Evolutionary conservation across 345 rosid species (phyloP).

Genomic region (Hibiscus mutabilis): DNA sequence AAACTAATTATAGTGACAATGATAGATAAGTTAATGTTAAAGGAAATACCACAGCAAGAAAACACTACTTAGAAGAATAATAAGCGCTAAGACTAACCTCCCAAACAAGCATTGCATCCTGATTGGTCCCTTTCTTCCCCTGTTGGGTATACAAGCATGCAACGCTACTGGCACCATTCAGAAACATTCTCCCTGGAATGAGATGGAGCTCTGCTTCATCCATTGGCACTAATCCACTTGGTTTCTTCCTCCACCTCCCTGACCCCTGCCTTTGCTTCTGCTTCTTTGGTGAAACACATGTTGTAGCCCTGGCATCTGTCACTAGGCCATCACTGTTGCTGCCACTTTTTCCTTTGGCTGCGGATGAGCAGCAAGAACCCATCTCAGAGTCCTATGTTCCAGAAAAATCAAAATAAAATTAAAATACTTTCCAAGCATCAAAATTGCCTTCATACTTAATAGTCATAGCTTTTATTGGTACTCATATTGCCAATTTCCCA

Average conservation of each 20-base stretch:
- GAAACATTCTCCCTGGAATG: slow-evolving; percentile 48
- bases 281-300: slow-evolving; percentile 17
- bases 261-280: slow-evolving; percentile 24
- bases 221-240: slow-evolving; percentile 26
- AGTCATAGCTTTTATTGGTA: background rate
- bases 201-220: slow-evolving; percentile 37
- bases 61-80: background rate
- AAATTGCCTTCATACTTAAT: background rate
- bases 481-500: background rate
- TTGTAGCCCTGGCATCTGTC: slow-evolving; percentile 18
- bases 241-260: slow-evolving; percentile 47
- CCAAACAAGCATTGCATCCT: slow-evolving; percentile 95
- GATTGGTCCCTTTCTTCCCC: slow-evolving; percentile 95
- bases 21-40: background rate
- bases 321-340: slow-evolving; percentile 21
- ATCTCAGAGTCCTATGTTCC: slow-evolving; percentile 22
- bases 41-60: background rate
- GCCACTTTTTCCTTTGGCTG: slow-evolving; percentile 27
- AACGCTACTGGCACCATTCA: slow-evolving; percentile 50
- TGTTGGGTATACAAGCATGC: slow-evolving; percentile 89
- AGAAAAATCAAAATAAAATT: background rate
- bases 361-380: slow-evolving; percentile 67
- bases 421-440: background rate
- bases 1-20: background rate
- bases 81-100: slow-evolving; percentile 44